These are phyloP conservation scores for Spinacia oleracea DNA, from an alignment of 179 eudicot species.

Conservation along the genomic window DNA sequence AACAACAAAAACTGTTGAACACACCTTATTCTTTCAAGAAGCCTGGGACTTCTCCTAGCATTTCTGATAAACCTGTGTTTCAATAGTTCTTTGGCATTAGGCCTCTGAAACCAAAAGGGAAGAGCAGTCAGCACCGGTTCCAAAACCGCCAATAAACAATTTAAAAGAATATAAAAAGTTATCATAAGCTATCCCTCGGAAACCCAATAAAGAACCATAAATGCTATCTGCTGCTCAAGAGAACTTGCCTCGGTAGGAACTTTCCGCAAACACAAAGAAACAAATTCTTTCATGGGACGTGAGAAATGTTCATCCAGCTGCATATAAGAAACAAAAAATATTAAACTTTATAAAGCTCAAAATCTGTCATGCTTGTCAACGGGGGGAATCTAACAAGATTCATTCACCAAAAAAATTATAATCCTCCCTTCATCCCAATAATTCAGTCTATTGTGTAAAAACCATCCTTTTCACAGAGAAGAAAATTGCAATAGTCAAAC, in stretches of 20 bases:
- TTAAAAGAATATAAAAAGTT: neutral
- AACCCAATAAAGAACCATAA: slow-evolving; percentile 1
- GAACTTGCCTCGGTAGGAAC: slow-evolving; percentile 73
- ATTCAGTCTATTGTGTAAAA: neutral
- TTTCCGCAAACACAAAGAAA: slow-evolving; percentile 77
- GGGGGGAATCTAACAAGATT: neutral
- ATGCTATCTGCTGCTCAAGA: slow-evolving; percentile 20
- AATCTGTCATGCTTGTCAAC: neutral
- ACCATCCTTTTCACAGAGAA: neutral
- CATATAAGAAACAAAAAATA: slow-evolving; percentile 25
- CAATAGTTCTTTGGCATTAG: slow-evolving; percentile 88
- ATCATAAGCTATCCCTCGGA: neutral
- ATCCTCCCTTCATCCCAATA: neutral
- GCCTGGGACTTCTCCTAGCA: slow-evolving; percentile 84
- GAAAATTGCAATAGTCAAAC: neutral
- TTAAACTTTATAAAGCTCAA: neutral
- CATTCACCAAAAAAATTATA: neutral
- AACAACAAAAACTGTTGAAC: slow-evolving; percentile 9
- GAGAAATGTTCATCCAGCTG: slow-evolving; percentile 96
- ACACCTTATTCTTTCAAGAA: slow-evolving; percentile 91
- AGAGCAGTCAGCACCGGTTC: slow-evolving; percentile 16
- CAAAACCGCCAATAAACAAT: neutral
- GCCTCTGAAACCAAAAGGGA: slow-evolving; percentile 58
- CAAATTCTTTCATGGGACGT: slow-evolving; percentile 90
- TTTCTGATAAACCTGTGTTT: slow-evolving; percentile 83